Base-by-base conservation (phyloP, 2,329 filamentous ascomycete genomes). In the Fusarium azukiicola region DNA sequence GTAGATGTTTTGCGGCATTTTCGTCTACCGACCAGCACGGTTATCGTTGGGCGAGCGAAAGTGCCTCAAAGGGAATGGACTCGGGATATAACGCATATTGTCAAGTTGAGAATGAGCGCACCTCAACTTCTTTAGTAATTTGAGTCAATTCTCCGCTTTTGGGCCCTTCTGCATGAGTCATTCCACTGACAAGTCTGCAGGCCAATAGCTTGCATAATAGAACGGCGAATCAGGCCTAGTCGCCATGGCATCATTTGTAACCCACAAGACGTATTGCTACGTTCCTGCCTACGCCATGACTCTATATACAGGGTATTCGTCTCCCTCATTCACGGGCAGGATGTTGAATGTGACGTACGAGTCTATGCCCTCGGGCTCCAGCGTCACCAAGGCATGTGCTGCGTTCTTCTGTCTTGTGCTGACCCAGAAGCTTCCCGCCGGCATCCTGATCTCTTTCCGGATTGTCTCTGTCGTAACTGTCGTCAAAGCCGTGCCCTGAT, bases 201-300 rank as follows among this genome's bases (percentile, higher is more conserved):
- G 9, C 56, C 56, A 61, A 61, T 61, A 61, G 56, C 36, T 61
- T 61, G 56, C 56, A 42, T 23, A 61, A 61, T 23, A 61, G 36
- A n/a, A 61, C 21, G 56, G 56, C 56, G 42, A 61, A 61, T 61
- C 56, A 61, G 56, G 56, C 40, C 42, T 61, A 61, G 56, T 61
- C 42, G 56, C 21, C 38, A 61, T 61, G 56, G 56, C 56, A 61
- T 61, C 56, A 61, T 61, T 61, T 42, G 56, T 23, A 61, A 61
- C 38, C 56, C 38, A 61, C 38, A 61, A 61, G 56, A 61, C 56
- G 56, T 61, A 61, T 61, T 61, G 40, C 36, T 61, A n/a, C 54
- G 19, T 56, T 32, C 42, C 14, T 46, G 52, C 5, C 94, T 94
- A 96, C 21, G 63, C 63, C 63, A 81, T 67, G 2, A 82, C 75